Percentiles rank a stretch among this genome's conserved stretches.
Conservation (phyloP, 2,329 filamentous ascomycete species). For the Calonectria pteridis region DNA sequence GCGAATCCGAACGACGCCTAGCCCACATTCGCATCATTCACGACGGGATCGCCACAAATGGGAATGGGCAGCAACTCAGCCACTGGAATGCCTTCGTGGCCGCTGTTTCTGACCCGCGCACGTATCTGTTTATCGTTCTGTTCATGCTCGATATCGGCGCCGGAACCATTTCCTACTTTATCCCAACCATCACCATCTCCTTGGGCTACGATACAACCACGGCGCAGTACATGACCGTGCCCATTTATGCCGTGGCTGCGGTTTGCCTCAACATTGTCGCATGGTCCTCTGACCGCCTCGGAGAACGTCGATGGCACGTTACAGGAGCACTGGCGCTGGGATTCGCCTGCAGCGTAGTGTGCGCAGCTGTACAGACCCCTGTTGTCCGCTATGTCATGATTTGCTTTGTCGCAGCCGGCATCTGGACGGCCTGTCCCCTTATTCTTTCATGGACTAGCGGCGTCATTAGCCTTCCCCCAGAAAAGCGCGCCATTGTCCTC, state of each 20-base stretch:
- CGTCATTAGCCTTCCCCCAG: neutral
- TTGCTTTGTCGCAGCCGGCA: slow-evolving; percentile 16
- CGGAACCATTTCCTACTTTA: slow-evolving; percentile 65
- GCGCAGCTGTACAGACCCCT: neutral
- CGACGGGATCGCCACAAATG: slow-evolving; percentile 16
- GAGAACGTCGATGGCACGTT: slow-evolving; percentile 21
- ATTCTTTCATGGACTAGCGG: slow-evolving; percentile 33
- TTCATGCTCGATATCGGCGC: slow-evolving; percentile 63
- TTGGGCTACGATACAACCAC: slow-evolving; percentile 59
- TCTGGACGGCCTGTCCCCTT: slow-evolving; percentile 18
- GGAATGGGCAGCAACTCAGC: neutral
- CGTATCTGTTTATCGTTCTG: slow-evolving; percentile 61
- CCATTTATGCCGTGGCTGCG: slow-evolving; percentile 11
- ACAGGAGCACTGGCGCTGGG: neutral
- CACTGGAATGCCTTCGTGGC: slow-evolving; percentile 28
- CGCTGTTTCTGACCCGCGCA: slow-evolving; percentile 35
- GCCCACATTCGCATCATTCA: slow-evolving; percentile 23
- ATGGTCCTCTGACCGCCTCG: slow-evolving; percentile 24
- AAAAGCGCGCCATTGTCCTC: slow-evolving; percentile 25
- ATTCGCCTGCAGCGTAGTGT: slow-evolving; percentile 15
- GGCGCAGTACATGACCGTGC: slow-evolving; percentile 44
- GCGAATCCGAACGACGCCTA: slow-evolving; percentile 11
- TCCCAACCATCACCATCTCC: slow-evolving; percentile 62
- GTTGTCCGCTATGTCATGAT: slow-evolving; percentile 31
- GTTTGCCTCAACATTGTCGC: slow-evolving; percentile 11